Base-by-base conservation (phyloP, 2,329 filamentous ascomycete species). In the Colletotrichum shisoi region DNA sequence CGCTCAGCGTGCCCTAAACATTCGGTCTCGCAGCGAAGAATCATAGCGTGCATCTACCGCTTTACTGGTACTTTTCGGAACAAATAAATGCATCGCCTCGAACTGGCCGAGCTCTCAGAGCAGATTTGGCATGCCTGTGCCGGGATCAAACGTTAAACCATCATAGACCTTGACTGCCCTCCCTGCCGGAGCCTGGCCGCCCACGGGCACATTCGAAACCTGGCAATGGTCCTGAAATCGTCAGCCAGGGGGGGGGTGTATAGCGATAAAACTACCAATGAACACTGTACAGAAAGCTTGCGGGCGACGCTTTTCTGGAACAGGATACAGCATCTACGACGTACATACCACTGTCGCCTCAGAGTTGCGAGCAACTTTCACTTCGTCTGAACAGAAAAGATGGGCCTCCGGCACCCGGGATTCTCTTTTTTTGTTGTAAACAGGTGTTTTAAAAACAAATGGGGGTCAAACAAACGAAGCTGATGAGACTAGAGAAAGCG, bases 31-130 rank as follows among this genome's bases (percentile, higher is more conserved):
- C n/a, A 34, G 17, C 15, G 24, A 34, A 51, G 24, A 34, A 51
- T 2, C 17, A n/a, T 3, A 19, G 4, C 12, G 1, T 6, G 1
- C 4, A 17, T 5, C 11, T 7, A 4, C 3, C 2, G 9, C 13
- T 31, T 6, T 11, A 19, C 12, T 31, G 9, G n/a, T 3, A 19
- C 31, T 7, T 34, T 19, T 37, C 27, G 5, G 31, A 52, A 4
- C 6, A 2, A 2, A 1, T 9, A 4, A 27, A 19, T 7, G 27
- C 27, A 11, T 17, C 17, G 0, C n/a, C n/a, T 4, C 17, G 13
- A 27, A 13, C 7, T 52, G 9, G 11, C 17, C 13, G 27, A 19
- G 17, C 8, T 52, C 19, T 4, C 8, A 37, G 11, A n/a, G 2
- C 6, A 7, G 17, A 5, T 19, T 9, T 9, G 9, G 17, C 6